Evolutionary conservation across 768 basidiomycete species (phyloP).

Genomic region (Auriscalpium microsporum): DNA sequence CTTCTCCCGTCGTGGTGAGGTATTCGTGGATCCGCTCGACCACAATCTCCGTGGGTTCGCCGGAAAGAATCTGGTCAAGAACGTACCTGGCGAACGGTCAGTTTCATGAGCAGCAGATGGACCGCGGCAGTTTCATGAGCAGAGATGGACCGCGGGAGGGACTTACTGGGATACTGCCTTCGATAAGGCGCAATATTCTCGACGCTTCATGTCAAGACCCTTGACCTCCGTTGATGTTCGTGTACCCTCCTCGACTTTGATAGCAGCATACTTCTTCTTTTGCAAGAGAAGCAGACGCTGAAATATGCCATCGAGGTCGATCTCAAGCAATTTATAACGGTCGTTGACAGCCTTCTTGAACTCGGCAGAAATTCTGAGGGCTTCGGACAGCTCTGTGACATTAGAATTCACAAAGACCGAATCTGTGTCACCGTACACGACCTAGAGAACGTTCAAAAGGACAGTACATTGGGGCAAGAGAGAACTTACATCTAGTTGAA

Average conservation of each 20-base stretch:
- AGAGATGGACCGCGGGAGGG: background rate
- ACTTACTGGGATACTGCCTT: slow-evolving; percentile 89
- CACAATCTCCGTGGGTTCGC: slow-evolving; percentile 81
- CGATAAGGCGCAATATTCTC: slow-evolving; percentile 89
- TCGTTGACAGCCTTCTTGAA: slow-evolving; percentile 98
- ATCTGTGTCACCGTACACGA: slow-evolving; percentile 98
- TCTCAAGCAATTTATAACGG: slow-evolving; percentile 89
- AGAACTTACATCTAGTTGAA: slow-evolving; percentile 74
- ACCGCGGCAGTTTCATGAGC: background rate
- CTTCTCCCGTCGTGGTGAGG: slow-evolving; percentile 63
- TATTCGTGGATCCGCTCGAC: slow-evolving; percentile 93
- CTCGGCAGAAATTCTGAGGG: slow-evolving; percentile 81
- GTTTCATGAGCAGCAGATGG: background rate
- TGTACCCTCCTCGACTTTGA: slow-evolving; percentile 83
- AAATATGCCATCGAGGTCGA: slow-evolving; percentile 93
- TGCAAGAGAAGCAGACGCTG: slow-evolving; percentile 86
- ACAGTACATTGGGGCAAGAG: background rate
- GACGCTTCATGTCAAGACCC: slow-evolving; percentile 96
- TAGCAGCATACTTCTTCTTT: slow-evolving; percentile 98
- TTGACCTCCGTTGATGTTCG: slow-evolving; percentile 83
- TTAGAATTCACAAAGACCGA: slow-evolving; percentile 98
- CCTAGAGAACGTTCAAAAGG: slow-evolving; percentile 36
- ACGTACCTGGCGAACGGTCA: slow-evolving; percentile 54
- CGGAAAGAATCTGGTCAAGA: slow-evolving; percentile 83
- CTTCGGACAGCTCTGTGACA: slow-evolving; percentile 79